Percentiles rank a stretch among this genome's conserved stretches.
Evolutionary conservation across 768 basidiomycete species (phyloP).

Genomic region (Austroboletus eburneus): DNA sequence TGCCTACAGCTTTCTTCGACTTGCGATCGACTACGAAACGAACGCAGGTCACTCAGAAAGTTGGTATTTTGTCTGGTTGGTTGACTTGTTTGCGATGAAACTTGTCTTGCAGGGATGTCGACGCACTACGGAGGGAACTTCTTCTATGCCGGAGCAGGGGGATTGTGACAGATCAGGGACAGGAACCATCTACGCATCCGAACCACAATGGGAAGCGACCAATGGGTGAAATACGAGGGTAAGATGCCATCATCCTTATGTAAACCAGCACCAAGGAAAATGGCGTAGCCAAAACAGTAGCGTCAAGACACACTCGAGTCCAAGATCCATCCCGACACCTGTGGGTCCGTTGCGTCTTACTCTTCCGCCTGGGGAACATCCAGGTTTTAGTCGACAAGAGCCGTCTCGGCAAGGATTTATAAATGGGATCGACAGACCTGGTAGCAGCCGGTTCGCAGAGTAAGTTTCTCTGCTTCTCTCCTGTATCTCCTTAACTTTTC

Average conservation of each 20-base stretch:
- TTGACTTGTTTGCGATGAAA: constrained; percentile 6
- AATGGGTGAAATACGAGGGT: constrained; percentile 46
- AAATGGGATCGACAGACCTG: constrained; percentile 36
- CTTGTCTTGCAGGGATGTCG: constrained; percentile 40
- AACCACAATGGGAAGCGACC: constrained; percentile 68
- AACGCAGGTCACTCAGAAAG: constrained; percentile 53
- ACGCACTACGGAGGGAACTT: constrained; percentile 47
- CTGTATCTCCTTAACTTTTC: constrained; percentile 7
- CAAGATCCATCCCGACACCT: constrained; percentile 52
- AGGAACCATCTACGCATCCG: constrained; percentile 33
- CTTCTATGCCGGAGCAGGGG: constrained; percentile 40
- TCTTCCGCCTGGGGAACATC: constrained; percentile 55
- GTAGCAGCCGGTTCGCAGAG: constrained; percentile 50
- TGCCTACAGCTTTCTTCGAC: constrained; percentile 42
- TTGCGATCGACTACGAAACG: constrained; percentile 32
- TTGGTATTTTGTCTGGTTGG: constrained; percentile 18
- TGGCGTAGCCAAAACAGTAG: constrained; percentile 17
- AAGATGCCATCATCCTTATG: constrained; percentile 13
- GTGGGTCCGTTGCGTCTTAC: constrained; percentile 64
- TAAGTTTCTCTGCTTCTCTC: constrained; percentile 25
- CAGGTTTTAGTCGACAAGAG: constrained; percentile 30
- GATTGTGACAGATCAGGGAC: constrained; percentile 22
- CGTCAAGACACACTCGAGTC: constrained; percentile 50
- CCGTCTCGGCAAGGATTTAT: constrained; percentile 9
- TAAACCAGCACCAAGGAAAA: not conserved